Evolutionary conservation across 2,329 filamentous ascomycete genomes (phyloP), one percentile per base, ranked within the genome.

Genomic region (Mariannaea elegans): DNA sequence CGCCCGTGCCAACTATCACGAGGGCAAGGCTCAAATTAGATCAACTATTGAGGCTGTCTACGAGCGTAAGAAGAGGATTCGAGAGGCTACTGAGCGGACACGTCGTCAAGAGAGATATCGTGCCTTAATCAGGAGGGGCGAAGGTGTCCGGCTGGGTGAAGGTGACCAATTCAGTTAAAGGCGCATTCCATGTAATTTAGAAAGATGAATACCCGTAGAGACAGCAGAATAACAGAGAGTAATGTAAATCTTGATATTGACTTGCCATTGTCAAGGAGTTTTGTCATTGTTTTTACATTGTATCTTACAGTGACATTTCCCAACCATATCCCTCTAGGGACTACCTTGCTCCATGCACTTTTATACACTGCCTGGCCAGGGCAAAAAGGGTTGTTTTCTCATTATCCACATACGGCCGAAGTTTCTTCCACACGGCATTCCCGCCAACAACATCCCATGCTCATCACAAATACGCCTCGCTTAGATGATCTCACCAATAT

Each of bases 21-120:
- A 97, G 73, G 93, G 94, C 1, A 86, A 86, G 48, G 90, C 92
- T 56, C 88, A 91, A 76, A 92, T 95, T 18, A 88, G 87, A 64
- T 83, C 87, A 19, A 93, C 93, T 2, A 88, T 99, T 0, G 82
- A 90, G 50, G 95, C 93, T 3, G 93, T 99, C 2, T 99, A 97
- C 76, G 92, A 97, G 82, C 84, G 95, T 62, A 97, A 97, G 83
- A 95, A 90, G 80, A 86, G 82, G 73, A 71, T 80, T 59, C 82
- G 93, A 14, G 77, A 90, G 70, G 81, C 87, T 61, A 77, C 73
- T 16, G 84, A 87, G 69, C 72, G 68, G 6, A 72, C 65, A 3
- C 73, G 75, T 44, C 75, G 72, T 63, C 67, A 71, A 38, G 79
- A 80, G 56, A 75, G 75, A 49, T 80, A 78, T 31, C 78, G 84